These are phyloP conservation scores for Candida pseudoviswanathii DNA, from an alignment of 1,139 yeast genomes.

Conservation along the genomic window DNA sequence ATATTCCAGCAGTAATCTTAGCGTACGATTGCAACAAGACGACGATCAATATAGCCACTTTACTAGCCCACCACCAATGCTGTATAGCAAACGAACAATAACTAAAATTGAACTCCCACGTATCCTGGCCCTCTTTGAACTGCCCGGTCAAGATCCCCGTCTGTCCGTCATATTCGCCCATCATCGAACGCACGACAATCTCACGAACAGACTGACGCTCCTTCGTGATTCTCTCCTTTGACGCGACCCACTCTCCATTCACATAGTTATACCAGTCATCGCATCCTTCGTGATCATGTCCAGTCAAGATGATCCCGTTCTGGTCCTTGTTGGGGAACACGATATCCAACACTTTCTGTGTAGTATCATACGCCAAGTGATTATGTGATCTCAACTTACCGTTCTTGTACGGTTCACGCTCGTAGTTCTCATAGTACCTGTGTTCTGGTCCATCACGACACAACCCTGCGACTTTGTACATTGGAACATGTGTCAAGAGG, in stretches of 20 bases:
- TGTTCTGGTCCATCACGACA: constrained; percentile 85
- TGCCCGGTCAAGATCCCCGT: constrained; percentile 82
- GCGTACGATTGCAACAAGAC: constrained; percentile 38
- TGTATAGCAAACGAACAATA: constrained; percentile 86
- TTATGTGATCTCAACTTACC: constrained; percentile 84
- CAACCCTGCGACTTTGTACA: constrained; percentile 75
- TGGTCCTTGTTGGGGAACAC: constrained; percentile 64
- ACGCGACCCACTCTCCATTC: constrained; percentile 60
- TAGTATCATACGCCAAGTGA: constrained; percentile 67
- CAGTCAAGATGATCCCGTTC: constrained; percentile 82
- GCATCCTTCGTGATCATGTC: constrained; percentile 98
- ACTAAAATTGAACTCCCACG: constrained; percentile 69
- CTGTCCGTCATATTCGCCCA: constrained; percentile 95
- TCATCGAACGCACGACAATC: constrained; percentile 85
- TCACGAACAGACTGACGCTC: constrained; percentile 58
- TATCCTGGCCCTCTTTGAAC: constrained; percentile 33
- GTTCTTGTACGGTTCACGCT: constrained; percentile 64
- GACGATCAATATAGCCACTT: constrained; percentile 53
- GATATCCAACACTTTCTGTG: constrained; percentile 66
- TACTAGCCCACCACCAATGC: constrained; percentile 94
- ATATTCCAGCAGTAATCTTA: constrained; percentile 4
- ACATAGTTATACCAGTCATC: constrained; percentile 57
- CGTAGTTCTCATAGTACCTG: constrained; percentile 53
- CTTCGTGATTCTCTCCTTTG: constrained; percentile 32
- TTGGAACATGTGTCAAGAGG: constrained; percentile 85